Base-by-base conservation (phyloP, 306 rosid species). In the Cicer pinnatifidum region DNA sequence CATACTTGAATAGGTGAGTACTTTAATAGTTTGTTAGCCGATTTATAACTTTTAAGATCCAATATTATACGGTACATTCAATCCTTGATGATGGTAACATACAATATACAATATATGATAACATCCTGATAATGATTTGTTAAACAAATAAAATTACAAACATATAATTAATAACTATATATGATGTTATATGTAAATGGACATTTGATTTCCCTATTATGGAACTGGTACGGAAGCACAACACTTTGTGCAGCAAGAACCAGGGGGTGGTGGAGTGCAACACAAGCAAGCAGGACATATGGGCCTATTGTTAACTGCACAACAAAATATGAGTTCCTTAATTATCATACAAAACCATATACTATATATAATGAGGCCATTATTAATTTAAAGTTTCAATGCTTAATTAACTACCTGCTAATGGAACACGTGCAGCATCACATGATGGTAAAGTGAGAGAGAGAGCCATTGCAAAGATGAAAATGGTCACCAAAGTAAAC, bases 221-320 rank as follows among this genome's bases (percentile, higher is more conserved):
- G 79, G 64, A 67, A 52, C 20, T 6, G 84, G 82, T 28, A 28
- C 35, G 15, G 78, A 5, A 60, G 87, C 80, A 35, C 92, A 88
- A 23, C 92, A 88, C 23, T 57, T 57, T 10, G 11, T 45, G 81
- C 87, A 87, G 51, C 91, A 87, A 12, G 59, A 62, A 19, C 84
- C 85, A 6, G 78, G 53, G 7, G 89, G 88, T 7, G 87, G 44
- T 11, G 86, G 82, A 1, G 57, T 58, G 52, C 76, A 72, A 33
- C 76, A 72, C 39, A 72, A 12, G 28, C 76, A 72, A 0, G 7
- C 45, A 19, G 41, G 23, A 72, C 76, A 72, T 69, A 69, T 50
- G 4, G 60, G 61, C 9, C 45, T 10, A 16, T 9, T 16, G 6
- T 15, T 33, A 28, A 50, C 73, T 69, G 73, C 61, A 69, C 20